Evolutionary conservation across 805 yeast genomes (phyloP).

Genomic region (Yarrowia sp.): DNA sequence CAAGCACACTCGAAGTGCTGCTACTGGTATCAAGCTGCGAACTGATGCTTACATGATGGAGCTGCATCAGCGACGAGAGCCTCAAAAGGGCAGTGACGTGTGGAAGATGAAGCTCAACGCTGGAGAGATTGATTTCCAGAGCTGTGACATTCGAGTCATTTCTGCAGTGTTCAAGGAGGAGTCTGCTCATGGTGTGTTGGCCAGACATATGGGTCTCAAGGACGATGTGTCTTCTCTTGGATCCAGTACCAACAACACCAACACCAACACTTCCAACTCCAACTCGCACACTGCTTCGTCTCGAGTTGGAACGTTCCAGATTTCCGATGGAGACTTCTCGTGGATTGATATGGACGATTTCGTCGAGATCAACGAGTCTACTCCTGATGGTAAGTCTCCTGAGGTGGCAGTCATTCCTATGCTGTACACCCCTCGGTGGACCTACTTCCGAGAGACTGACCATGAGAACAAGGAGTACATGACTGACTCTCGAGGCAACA

Average conservation of each 20-base stretch:
- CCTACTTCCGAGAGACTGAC: slow-evolving; percentile 64
- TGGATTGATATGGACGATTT: slow-evolving; percentile 83
- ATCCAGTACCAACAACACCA: slow-evolving; percentile 29
- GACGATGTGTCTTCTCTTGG: slow-evolving; percentile 29
- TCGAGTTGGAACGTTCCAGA: slow-evolving; percentile 34
- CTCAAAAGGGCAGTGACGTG: slow-evolving; percentile 42
- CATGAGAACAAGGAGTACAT: slow-evolving; percentile 41
- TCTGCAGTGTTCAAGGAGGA: slow-evolving; percentile 62
- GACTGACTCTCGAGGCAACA: slow-evolving; percentile 31
- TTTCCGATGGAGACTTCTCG: slow-evolving; percentile 39
- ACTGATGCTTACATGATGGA: slow-evolving; percentile 59
- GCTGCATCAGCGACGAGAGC: slow-evolving; percentile 57
- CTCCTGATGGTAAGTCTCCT: slow-evolving; percentile 34
- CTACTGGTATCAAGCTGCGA: slow-evolving; percentile 68
- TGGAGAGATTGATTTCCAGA: slow-evolving; percentile 67
- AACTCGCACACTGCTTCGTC: neutral
- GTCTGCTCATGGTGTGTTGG: slow-evolving; percentile 47
- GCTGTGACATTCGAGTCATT: slow-evolving; percentile 66
- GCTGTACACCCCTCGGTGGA: slow-evolving; percentile 64
- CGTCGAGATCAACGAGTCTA: slow-evolving; percentile 55
- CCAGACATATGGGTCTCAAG: slow-evolving; percentile 31
- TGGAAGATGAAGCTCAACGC: slow-evolving; percentile 55
- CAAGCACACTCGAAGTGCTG: slow-evolving; percentile 44
- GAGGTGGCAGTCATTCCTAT: slow-evolving; percentile 57
- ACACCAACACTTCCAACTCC: slow-evolving; percentile 26